Base-by-base conservation (phyloP, 768 basidiomycete genomes). In the Podaxis carcinomalis region DNA sequence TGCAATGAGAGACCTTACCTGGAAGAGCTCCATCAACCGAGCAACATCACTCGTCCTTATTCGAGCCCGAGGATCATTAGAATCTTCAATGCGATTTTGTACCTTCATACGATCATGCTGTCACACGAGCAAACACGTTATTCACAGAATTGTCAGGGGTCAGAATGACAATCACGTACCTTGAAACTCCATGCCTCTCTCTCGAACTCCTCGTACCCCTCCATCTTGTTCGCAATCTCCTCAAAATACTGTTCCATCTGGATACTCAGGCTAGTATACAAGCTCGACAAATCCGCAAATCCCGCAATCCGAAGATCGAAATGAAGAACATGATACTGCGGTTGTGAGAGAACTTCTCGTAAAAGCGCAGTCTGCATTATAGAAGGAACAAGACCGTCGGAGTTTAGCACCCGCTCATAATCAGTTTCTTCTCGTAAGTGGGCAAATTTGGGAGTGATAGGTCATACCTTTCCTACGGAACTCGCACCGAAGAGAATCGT, bases 211-310 rank as follows among this genome's bases (percentile, higher is more conserved):
- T 87, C 82, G 62, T 86, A 88, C 0, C 92, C 91, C 19, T 80
- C 79, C 69, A 82, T 75, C 51, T 74, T 74, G 13, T 75, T 77
- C 1, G 86, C 80, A 16, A 93, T 80, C 50, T 79, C 79, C 65
- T 86, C 85, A 62, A 92, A 93, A 68, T 87, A 93, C 35, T 83
- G 82, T 65, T 92, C 89, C 85, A 93, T 90, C 69, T 92, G 90
- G 46, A 84, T 82, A 64, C 88, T 88, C 9, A 94, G 78, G 57
- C 89, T 88, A 70, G 77, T 80, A 67, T 93, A 93, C 36, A 93
- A 76, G 66, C 91, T 92, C 1, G 83, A 74, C 10, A 93, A 77
- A 68, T 93, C 92, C 2, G 90, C 90, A 67, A 93, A 93, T 0
- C 90, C 91, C 2, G 92, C 83, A 52, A 93, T 91, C 4, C 91